Base-by-base conservation (phyloP, 306 rosid species). In the Medicago arabica region DNA sequence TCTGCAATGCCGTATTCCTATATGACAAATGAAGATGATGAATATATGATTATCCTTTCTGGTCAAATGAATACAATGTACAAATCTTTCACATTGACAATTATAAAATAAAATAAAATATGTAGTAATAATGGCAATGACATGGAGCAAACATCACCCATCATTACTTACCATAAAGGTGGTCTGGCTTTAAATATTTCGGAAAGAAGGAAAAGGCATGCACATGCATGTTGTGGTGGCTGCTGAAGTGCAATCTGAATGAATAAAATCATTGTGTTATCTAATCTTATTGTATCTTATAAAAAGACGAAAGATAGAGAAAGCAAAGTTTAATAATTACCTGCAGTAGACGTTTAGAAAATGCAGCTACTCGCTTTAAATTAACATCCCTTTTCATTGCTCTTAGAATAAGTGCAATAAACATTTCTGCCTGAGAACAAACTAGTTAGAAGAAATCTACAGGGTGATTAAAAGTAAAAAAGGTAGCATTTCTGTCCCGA, bases 181-280 rank as follows among this genome's bases (percentile, higher is more conserved):
- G 98, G 97, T 74, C 97, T 90, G 53, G 97, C 93, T 85, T 89
- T 95, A 71, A 95, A 91, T 81, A 88, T 91, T 85, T 95, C 99
- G 60, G 99, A 95, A 43, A 95, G 93, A 81, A 95, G 93, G 81
- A 95, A 95, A 59, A 95, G 91, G 78, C 92, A 92, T 31, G 97
- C 98, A 71, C 99, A 95, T 14, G 97, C 90, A 84, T 84, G 92
- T 55, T 92, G 99, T 53, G 99, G 93, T 2, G 96, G 98, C 85
- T 92, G 97, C 81, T 95, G 99, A 80, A 95, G 97, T 5, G 98
- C 92, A 43, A 95, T 77, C 99, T 95, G 96, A 72, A 58, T 11
- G 63, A 64, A 70, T n/a, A 69, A 78, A 38, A 10, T 28, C 31
- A 78, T 17, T 19, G 7, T 55, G 49, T 62, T 69, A 75, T 51